These are phyloP conservation scores for Starmerella geochares DNA, from an alignment of 805 yeast species.

Conservation along the genomic window DNA sequence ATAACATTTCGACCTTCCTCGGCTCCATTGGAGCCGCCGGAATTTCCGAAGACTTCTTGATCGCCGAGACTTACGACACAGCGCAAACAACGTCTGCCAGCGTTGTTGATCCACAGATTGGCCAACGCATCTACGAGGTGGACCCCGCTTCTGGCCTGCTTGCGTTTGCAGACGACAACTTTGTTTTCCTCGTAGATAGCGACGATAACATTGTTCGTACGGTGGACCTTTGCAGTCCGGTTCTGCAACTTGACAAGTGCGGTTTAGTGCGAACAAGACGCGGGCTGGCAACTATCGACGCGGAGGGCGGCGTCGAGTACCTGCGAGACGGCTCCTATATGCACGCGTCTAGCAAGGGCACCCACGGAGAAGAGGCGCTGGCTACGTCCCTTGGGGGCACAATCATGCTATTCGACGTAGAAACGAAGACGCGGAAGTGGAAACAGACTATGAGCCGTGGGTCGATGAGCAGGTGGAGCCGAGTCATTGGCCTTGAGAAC, in stretches of 20 bases:
- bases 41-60: not conserved
- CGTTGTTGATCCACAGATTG: constrained; percentile 16
- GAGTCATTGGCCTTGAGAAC: constrained; percentile 6
- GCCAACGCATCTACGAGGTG: constrained; percentile 10
- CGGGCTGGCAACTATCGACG: constrained; percentile 11
- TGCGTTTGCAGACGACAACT: constrained; percentile 18
- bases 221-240: constrained; percentile 16
- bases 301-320: not conserved
- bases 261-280: constrained; percentile 14
- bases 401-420: constrained; percentile 6
- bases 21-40: not conserved
- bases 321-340: constrained; percentile 19
- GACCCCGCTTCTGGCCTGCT: not conserved
- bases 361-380: not conserved
- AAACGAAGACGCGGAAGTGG: constrained; percentile 3
- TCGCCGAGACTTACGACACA: not conserved
- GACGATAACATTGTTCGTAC: not conserved
- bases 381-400: constrained; percentile 8
- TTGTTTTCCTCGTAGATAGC: not conserved
- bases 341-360: constrained; percentile 7
- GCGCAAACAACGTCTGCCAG: not conserved
- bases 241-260: constrained; percentile 17
- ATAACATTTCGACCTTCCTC: not conserved
- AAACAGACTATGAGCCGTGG: constrained; percentile 12
- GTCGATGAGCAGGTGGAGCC: constrained; percentile 21